Conservation (phyloP, 768 basidiomycete genomes). For the Leccinum aurantiacum region DNA sequence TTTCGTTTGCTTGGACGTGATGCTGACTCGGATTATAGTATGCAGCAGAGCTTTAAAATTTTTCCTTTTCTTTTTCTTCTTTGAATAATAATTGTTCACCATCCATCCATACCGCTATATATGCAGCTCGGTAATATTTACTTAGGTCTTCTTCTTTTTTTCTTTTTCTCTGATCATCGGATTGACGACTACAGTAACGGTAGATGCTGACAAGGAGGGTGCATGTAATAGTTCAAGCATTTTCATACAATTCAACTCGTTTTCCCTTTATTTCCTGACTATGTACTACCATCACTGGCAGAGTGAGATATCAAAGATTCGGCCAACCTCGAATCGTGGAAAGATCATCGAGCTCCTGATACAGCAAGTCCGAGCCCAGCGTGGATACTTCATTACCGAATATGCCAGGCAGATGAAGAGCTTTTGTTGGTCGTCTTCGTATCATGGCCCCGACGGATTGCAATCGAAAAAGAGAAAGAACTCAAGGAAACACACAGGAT, state of each 20-base stretch:
- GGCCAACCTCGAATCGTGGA: too few relatives aligned
- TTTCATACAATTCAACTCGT: conserved; percentile 9
- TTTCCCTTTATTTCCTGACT: neutral
- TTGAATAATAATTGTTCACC: neutral
- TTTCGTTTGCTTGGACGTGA: neutral
- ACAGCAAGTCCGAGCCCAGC: too few relatives aligned
- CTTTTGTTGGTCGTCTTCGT: too few relatives aligned
- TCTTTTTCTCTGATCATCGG: neutral
- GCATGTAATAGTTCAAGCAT: conserved; percentile 22
- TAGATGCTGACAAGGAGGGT: neutral
- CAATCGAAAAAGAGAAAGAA: neutral
- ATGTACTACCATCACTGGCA: too few relatives aligned
- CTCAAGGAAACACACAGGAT: neutral
- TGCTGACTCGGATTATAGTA: conserved; percentile 16
- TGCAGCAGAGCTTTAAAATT: conserved; percentile 26
- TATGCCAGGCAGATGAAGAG: too few relatives aligned
- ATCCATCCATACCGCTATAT: neutral
- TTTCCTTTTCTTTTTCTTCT: neutral
- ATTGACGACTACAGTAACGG: neutral
- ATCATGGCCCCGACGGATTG: neutral
- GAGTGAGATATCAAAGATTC: too few relatives aligned
- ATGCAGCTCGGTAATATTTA: conserved; percentile 8
- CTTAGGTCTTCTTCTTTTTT: neutral
- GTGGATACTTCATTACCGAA: too few relatives aligned
- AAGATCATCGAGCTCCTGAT: too few relatives aligned